Base-by-base conservation (phyloP, 257 asterid genomes). In the Solanum piurae region DNA sequence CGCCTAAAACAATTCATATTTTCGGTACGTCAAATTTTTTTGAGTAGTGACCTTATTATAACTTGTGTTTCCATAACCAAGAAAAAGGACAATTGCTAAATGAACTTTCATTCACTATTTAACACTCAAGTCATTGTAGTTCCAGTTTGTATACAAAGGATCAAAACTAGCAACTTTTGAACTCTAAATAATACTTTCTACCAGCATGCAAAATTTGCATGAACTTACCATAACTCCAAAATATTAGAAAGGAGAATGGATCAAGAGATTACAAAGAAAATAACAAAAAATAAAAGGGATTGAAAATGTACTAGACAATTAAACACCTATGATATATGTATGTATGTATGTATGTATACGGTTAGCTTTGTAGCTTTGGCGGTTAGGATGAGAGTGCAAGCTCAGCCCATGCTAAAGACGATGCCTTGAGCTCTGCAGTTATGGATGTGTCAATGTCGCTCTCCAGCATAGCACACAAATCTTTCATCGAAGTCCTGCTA, bases 321-420 rank as follows among this genome's bases (percentile, higher is more conserved):
- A 64, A 84, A 7, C 88, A 12, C 37, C 64, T 83, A 87, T 89
- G 86, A 87, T 58, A 89, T 93, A 60, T 92, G 86, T 58, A 89
- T 91, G 52, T 91, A 88, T 37, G 60, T 16, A 52, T 49, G 52
- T 44, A 42, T 77, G 36, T 77, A 42, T 93, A 89, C 66, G 60
- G 95, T 93, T 88, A 89, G 92, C 27, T 85, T 77, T 88, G 83
- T 40, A 88, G 92, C 25, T 86, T 83, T 88, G 79, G 34, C 18
- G 60, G 84, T 92, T 89, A 97, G 3, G 96, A 91, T 14, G 98
- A 93, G 55, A 97, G 98, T 1, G 96, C 96, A 37, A 97, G 98
- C 87, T 96, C 99, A 4, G 99, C 98, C 98, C 99, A 95, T 23
- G 98, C 99, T 86, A 97, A 89, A 86, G 99, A 94, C 5, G 98